A percentile compares a stretch with the other conserved stretches of the same genome.
Conservation (phyloP, 2,329 filamentous ascomycete genomes). For the Volutella citrinella region DNA sequence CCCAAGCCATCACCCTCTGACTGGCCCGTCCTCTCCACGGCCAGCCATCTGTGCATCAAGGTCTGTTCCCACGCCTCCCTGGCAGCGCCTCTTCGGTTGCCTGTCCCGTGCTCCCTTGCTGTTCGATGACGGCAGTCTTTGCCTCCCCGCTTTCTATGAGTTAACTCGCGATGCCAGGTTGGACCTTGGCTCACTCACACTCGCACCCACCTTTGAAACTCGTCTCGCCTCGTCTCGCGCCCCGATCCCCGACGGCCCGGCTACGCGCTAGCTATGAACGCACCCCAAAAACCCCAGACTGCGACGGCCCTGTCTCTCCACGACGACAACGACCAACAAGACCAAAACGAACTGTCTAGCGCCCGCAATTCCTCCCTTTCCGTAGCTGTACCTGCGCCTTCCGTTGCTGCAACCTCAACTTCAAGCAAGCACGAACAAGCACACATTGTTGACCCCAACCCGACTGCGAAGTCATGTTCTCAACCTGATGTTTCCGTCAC, state of each 20-base stretch:
- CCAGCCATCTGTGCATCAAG: too few species aligned
- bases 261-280: conserved; percentile 29
- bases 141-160: neutral
- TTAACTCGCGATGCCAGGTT: neutral
- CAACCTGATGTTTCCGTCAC: conserved; percentile 24
- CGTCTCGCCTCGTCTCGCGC: conserved; percentile 7
- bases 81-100: conserved; percentile 7
- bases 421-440: too few species aligned
- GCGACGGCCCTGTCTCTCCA: conserved; percentile 26
- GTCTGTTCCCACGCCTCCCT: too few species aligned
- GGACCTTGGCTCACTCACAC: too few species aligned
- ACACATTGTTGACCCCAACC: conserved; percentile 16
- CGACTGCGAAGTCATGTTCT: conserved; percentile 15
- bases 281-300: conserved; percentile 23
- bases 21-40: too few species aligned
- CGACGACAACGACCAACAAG: conserved; percentile 13
- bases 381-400: conserved; percentile 15
- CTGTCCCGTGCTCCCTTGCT: too few species aligned
- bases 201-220: too few species aligned
- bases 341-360: conserved; percentile 12
- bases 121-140: neutral
- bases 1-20: too few species aligned
- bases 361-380: conserved; percentile 18
- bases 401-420: conserved; percentile 18
- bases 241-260: conserved; percentile 17